Evolutionary conservation across 345 rosid species (phyloP).

Genomic region (Boechera divaricarpa): DNA sequence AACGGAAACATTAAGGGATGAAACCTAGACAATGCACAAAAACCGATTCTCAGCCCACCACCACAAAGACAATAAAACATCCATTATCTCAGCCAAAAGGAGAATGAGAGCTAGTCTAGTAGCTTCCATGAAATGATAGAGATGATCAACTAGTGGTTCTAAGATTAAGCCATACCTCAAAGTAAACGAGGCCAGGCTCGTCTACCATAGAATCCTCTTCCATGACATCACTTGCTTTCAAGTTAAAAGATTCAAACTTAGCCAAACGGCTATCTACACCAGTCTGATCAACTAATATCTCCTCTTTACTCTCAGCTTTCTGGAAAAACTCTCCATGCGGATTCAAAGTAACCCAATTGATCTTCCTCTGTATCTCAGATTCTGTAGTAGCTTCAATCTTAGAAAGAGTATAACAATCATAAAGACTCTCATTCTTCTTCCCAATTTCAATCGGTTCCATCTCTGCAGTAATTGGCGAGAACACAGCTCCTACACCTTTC

Average conservation of each 20-base stretch:
- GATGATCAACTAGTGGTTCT: neutral
- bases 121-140: neutral
- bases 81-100: neutral
- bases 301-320: conserved; percentile 40
- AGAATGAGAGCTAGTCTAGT: neutral
- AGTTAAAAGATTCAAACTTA: conserved; percentile 65
- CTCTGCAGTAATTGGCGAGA: conserved; percentile 83
- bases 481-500: conserved; percentile 95
- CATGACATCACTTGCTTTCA: conserved; percentile 74
- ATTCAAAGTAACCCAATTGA: conserved; percentile 91
- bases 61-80: neutral
- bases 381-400: conserved; percentile 42
- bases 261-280: conserved; percentile 52
- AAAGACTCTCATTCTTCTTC: conserved; percentile 65
- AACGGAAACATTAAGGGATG: neutral
- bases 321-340: conserved; percentile 71
- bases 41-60: neutral
- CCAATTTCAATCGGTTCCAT: conserved; percentile 92
- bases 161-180: conserved; percentile 63
- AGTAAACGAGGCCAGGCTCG: conserved; percentile 81
- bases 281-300: conserved; percentile 29
- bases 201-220: conserved; percentile 87
- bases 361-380: conserved; percentile 71
- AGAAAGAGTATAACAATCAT: conserved; percentile 80
- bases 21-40: conserved; percentile 12